Conservation (phyloP, 1,139 yeast species). For the Suhomyces kunorum region DNA sequence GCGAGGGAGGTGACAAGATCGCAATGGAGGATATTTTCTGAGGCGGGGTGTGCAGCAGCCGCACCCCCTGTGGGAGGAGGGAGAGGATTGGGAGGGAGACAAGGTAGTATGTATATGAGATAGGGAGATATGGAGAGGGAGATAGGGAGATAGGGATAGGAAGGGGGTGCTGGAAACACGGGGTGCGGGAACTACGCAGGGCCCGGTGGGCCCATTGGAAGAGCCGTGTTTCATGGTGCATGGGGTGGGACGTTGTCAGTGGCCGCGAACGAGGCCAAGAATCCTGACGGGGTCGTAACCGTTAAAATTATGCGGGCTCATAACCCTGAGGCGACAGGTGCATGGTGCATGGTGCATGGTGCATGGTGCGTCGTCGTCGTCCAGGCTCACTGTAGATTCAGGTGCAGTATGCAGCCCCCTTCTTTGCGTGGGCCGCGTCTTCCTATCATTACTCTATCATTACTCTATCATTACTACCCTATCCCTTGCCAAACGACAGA, state of each 20-base stretch:
- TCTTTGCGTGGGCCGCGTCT: too few relatives aligned
- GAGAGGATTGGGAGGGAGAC: too few relatives aligned
- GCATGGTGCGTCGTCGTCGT: neutral
- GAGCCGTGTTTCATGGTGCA: neutral
- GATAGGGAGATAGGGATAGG: too few relatives aligned
- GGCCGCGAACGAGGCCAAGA: too few relatives aligned
- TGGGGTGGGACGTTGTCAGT: too few relatives aligned
- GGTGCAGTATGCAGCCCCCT: neutral
- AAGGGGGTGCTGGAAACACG: too few relatives aligned
- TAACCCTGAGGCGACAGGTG: neutral
- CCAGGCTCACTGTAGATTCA: neutral
- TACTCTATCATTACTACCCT: neutral
- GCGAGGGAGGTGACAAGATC: neutral
- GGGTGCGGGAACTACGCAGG: too few relatives aligned
- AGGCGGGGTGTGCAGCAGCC: neutral
- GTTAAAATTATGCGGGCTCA: neutral
- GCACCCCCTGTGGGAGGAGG: neutral
- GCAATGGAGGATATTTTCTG: neutral
- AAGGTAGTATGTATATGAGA: too few relatives aligned
- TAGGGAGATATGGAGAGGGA: too few relatives aligned
- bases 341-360: neutral
- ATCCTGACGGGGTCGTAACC: too few relatives aligned
- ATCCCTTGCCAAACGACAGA: constrained; percentile 53
- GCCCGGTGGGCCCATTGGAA: neutral
- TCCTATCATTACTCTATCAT: too few relatives aligned